Conservation (phyloP, 331 rosid species). For the Phaseolus coccineus region DNA sequence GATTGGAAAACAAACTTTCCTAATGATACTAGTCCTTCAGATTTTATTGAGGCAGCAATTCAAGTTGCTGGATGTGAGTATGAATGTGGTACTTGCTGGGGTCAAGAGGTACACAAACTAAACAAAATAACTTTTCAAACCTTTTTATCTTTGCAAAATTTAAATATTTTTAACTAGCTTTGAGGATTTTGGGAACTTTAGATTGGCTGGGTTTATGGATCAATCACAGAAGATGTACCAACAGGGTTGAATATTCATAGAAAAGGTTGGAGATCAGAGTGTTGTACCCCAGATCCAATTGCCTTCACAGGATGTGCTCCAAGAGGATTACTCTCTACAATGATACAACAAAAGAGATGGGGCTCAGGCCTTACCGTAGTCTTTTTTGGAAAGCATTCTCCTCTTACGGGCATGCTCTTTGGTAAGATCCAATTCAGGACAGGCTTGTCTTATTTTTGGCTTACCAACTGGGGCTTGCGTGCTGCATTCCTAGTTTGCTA, state of each 20-base stretch:
- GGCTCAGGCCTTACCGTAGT: conserved; percentile 61
- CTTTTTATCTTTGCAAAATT: too few relatives aligned
- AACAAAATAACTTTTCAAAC: background rate
- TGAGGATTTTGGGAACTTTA: conserved; percentile 9
- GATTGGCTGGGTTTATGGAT: conserved; percentile 76
- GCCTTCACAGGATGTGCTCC: conserved; percentile 76
- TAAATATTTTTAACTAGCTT: background rate
- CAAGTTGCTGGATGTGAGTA: conserved; percentile 56
- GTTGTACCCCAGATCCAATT: conserved; percentile 55
- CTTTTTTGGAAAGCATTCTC: conserved; percentile 59
- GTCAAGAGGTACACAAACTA: conserved; percentile 53
- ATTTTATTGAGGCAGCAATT: conserved; percentile 49
- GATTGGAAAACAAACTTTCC: conserved; percentile 34
- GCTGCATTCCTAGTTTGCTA: conserved; percentile 52
- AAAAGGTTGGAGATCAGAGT: conserved; percentile 77
- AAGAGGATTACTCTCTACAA: conserved; percentile 55
- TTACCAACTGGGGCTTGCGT: conserved; percentile 55
- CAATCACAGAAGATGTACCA: conserved; percentile 61
- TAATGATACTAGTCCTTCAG: conserved; percentile 18
- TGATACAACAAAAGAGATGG: conserved; percentile 79
- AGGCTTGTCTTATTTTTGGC: conserved; percentile 50
- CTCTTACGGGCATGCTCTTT: conserved; percentile 51
- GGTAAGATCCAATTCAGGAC: conserved; percentile 64
- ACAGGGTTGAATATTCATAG: conserved; percentile 65
- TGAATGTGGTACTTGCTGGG: conserved; percentile 72